Evolutionary conservation across 495 filamentous ascomycete species (phyloP), one percentile per base, ranked within the genome.

Genomic region (Evernia prunastri): DNA sequence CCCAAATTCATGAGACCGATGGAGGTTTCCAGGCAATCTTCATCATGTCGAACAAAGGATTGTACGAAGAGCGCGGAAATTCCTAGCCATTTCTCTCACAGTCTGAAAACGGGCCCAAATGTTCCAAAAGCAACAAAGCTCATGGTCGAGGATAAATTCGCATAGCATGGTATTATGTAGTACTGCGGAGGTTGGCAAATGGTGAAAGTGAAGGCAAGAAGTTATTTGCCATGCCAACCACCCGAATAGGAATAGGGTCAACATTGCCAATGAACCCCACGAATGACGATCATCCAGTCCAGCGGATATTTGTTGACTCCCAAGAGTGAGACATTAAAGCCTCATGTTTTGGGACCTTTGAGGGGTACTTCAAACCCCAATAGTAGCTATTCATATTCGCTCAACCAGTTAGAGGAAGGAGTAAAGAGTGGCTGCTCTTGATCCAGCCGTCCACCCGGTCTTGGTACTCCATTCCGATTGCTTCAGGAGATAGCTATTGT

Each of bases 191-290:
- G 36, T 39, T 12, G 10, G 13, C 13, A 12, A 12, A 12, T 39
- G 13, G 5, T 11, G 2, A 11, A 11, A 33, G 27, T 18, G 7
- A 31, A 17, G 27, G 15, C 27, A 51, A 27, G 20, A 5, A 31
- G 3, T 43, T 7, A 0, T 54, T 54, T 54, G 51, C 29, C 29
- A 54, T 54, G 29, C 27, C 51, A 54, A 54, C 51, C 51, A 29
- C 51, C 51, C 15, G 51, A 33, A 54, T 54, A 54, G 51, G 51
- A 33, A 54, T 54, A 31, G 51, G 4, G 29, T 54, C 27, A 54
- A 54, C 4, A 54, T 11, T 33, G 15, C 29, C 17, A 54, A 31
- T 20, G 9, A 7, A 33, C 51, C 51, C 51, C 51, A 33, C 51
- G 13, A 53, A 29, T 11, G 13, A 54, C 29, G 2, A 25, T 43